Conservation (phyloP, 352 stramenopile species). For the Globisporangium orthogonon region DNA sequence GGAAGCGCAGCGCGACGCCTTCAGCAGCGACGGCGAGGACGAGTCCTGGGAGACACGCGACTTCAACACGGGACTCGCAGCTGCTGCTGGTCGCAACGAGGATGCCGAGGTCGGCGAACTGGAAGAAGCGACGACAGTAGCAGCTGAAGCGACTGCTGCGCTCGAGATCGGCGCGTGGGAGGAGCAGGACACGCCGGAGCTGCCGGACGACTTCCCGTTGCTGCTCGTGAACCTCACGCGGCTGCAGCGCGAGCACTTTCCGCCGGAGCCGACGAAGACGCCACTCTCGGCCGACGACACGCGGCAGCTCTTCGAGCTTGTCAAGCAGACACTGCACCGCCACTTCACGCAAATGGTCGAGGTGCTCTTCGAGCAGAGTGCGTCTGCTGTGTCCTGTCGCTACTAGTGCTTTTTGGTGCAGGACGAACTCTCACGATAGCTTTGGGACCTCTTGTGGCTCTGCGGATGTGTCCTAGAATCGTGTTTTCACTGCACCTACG, state of each 20-base stretch:
- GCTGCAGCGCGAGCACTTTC: constrained; percentile 49
- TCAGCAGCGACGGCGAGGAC: neutral
- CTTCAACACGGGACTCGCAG: constrained; percentile 2
- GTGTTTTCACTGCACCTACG: constrained; percentile 72
- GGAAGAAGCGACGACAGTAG: neutral
- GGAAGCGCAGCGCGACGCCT: neutral
- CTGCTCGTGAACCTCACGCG: constrained; percentile 63
- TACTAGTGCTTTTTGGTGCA: neutral
- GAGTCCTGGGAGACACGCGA: constrained; percentile 43
- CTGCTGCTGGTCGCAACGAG: neutral
- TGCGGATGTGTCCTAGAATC: constrained; percentile 19
- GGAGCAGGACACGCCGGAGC: constrained; percentile 21
- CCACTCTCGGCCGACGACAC: constrained; percentile 15
- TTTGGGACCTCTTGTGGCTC: neutral
- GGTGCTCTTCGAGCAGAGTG: constrained; percentile 64
- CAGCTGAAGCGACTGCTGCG: neutral
- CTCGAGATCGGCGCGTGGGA: constrained; percentile 32
- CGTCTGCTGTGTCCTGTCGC: constrained; percentile 4
- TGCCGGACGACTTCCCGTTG: constrained; percentile 66
- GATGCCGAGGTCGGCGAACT: neutral
- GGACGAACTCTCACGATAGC: neutral
- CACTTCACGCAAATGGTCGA: constrained; percentile 60
- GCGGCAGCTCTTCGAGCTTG: constrained; percentile 30
- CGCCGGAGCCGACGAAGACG: constrained; percentile 3
- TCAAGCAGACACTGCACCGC: constrained; percentile 42